Evolutionary conservation across 495 filamentous ascomycete species (phyloP), one percentile per base, ranked within the genome.

Genomic region (Polyplosphaeria fusca): DNA sequence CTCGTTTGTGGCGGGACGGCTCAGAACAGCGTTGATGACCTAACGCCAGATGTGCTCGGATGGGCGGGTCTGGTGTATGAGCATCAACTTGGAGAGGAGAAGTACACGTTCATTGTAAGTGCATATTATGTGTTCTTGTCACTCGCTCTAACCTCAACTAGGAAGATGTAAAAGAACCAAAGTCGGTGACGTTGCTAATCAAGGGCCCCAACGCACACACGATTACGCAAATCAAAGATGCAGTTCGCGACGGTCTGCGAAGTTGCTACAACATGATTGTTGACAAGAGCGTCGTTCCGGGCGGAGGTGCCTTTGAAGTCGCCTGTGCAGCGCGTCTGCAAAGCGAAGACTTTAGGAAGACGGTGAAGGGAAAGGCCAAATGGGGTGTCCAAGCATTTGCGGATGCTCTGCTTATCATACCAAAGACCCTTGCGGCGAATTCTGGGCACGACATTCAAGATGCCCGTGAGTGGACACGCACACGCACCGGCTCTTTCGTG

Each of bases 231-330:
- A 88, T 98, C 52, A 91, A 88, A 55, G 93, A 98, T 71, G 93
- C 93, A 4, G 93, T 98, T n/a, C 86, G 93, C 24, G 93, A 98
- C 68, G 94, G 93, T 45, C 77, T 98, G 44, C 80, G 93, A 58
- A 93, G 88, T 64, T 91, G 96, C 43, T 96, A 95, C 81, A 98
- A 97, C 76, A 95, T 94, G 79, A 97, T 98, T 69, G 91, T 96
- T 28, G 93, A 98, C 70, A 83, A 85, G 71, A 89, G 87, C 61
- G 94, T 98, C 25, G 87, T 98, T 35, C 94, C 93, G 0, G 93
- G 93, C 28, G 93, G 86, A 50, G 93, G 93, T 48, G 91, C 94
- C 23, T 98, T 95, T 82, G 94, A 98, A 71, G 83, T 98, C 47
- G 90, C 94, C 19, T 95, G 89, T 67, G 88, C 91, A 24, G 81